Conservation (phyloP, 129 eudicot species). For the Pseudognaphalium luteoalbum region DNA sequence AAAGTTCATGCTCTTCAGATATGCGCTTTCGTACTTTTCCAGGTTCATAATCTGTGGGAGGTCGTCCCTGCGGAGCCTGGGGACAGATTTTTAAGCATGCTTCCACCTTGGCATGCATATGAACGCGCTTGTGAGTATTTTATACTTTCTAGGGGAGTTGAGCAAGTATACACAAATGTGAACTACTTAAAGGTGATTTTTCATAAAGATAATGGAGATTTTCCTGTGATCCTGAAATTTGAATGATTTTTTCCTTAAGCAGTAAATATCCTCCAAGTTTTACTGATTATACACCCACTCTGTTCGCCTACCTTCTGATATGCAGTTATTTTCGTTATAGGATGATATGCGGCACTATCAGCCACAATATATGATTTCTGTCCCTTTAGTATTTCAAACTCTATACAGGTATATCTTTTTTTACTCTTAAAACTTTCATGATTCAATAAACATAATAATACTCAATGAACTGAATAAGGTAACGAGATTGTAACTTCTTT, state of each 20-base stretch:
- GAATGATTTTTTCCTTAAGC: background rate
- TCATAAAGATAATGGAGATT: constrained; percentile 6
- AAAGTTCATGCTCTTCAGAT: background rate
- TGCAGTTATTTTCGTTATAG: constrained; percentile 43
- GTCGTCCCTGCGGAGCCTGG: constrained; percentile 84
- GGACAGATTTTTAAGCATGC: constrained; percentile 94
- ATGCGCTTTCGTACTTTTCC: constrained; percentile 9
- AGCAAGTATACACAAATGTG: constrained; percentile 82
- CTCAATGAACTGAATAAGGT: background rate
- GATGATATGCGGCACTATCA: constrained; percentile 85
- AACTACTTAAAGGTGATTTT: constrained; percentile 68
- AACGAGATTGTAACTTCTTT: background rate
- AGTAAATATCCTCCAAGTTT: constrained; percentile 17
- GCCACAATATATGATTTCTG: constrained; percentile 84
- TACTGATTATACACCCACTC: constrained; percentile 12
- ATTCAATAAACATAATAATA: background rate
- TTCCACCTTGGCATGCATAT: constrained; percentile 99
- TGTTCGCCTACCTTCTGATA: constrained; percentile 19
- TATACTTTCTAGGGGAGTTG: constrained; percentile 65
- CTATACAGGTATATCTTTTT: constrained; percentile 65
- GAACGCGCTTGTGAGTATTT: constrained; percentile 92
- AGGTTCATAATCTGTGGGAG: constrained; percentile 70
- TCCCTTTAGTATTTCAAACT: constrained; percentile 90
- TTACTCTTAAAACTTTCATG: background rate
- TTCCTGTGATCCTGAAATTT: constrained; percentile 12